phyloP scores from a whole-genome alignment of 2,329 filamentous ascomycete genomes.

The Apiospora marii region DNA sequence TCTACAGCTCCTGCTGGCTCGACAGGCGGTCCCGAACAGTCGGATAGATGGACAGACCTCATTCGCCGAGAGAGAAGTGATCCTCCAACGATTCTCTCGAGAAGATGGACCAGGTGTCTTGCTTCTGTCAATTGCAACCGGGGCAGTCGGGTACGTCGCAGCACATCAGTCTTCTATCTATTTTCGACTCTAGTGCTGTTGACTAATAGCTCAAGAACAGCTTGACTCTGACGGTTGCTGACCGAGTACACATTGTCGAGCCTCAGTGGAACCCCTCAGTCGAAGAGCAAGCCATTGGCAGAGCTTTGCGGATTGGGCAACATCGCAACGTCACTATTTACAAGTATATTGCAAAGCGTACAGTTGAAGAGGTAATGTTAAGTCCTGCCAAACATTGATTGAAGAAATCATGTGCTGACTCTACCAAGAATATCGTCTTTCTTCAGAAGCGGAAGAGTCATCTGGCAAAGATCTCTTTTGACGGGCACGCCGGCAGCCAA shows the following conservation, averaged over 20 bases:
- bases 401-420: too few species aligned
- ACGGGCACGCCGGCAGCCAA: background rate
- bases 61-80: background rate
- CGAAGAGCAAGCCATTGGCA: slow-evolving; percentile 24
- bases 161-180: too few species aligned
- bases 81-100: background rate
- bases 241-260: slow-evolving; percentile 23
- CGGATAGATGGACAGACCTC: slow-evolving; percentile 12
- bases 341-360: slow-evolving; percentile 22
- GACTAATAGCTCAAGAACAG: background rate
- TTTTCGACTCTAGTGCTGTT: background rate
- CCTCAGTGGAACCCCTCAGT: slow-evolving; percentile 28
- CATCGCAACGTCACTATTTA: slow-evolving; percentile 4
- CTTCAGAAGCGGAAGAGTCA: slow-evolving; percentile 7
- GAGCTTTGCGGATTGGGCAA: slow-evolving; percentile 24
- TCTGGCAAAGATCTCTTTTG: background rate
- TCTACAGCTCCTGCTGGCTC: background rate
- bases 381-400: background rate
- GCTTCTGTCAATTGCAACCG: slow-evolving; percentile 24
- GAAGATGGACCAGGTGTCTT: background rate
- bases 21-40: background rate
- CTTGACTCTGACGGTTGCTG: slow-evolving; percentile 24
- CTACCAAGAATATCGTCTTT: background rate
- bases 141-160: slow-evolving; percentile 25
- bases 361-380: slow-evolving; percentile 24